Conservation (phyloP, 2,329 filamentous ascomycete genomes). For the Calonectria montana region DNA sequence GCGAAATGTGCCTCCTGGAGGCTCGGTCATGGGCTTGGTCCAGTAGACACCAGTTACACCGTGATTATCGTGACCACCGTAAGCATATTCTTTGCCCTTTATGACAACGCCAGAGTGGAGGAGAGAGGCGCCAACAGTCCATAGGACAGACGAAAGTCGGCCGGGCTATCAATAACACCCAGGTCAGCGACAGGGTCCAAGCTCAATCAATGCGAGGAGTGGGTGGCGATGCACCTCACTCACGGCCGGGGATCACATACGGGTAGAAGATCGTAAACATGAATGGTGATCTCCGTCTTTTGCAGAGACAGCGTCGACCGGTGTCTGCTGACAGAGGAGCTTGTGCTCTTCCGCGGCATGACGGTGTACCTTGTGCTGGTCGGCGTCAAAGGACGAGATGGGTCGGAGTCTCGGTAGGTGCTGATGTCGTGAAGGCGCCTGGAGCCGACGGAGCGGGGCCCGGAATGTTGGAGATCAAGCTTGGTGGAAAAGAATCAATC, state of each 20-base stretch:
- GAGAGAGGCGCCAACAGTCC: slow-evolving; percentile 81
- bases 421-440: slow-evolving; percentile 10
- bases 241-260: slow-evolving; percentile 54
- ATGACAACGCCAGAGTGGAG: slow-evolving; percentile 88
- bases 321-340: slow-evolving; percentile 56
- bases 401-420: slow-evolving; percentile 36
- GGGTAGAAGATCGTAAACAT: slow-evolving; percentile 82
- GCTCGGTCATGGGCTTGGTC: slow-evolving; percentile 78
- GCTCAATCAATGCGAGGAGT: slow-evolving; percentile 7
- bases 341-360: slow-evolving; percentile 45
- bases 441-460: slow-evolving; percentile 32
- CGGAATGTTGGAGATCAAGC: slow-evolving; percentile 20
- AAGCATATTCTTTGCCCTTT: slow-evolving; percentile 84
- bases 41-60: slow-evolving; percentile 84
- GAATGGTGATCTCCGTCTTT: slow-evolving; percentile 79
- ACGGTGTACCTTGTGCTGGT: slow-evolving; percentile 2
- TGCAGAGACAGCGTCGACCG: slow-evolving; percentile 75
- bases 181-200: slow-evolving; percentile 24
- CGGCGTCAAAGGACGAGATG: slow-evolving; percentile 30
- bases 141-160: slow-evolving; percentile 79
- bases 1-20: slow-evolving; percentile 82
- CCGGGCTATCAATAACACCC: slow-evolving; percentile 66
- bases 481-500: slow-evolving; percentile 3
- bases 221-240: slow-evolving; percentile 5
- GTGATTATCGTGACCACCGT: slow-evolving; percentile 80